phyloP scores from a whole-genome alignment of 106 monocot genomes.

The Dendrobium chrysotoxum region DNA sequence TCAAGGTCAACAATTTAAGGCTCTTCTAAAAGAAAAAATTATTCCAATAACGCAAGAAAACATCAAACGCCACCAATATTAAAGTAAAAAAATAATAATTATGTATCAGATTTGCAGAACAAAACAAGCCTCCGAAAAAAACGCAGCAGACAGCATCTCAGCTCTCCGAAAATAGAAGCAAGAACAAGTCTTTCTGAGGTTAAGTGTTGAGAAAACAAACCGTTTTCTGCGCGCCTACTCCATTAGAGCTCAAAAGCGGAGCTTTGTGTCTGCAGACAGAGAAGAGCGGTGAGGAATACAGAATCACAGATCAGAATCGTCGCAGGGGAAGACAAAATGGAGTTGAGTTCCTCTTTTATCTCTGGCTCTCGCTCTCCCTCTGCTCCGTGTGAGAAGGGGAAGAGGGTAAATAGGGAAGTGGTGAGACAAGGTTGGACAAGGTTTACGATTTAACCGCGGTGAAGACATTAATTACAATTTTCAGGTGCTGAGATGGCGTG shows the following conservation, averaged over 20 bases:
- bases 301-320: not conserved
- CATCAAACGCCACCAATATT: not conserved
- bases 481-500: not conserved
- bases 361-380: not conserved
- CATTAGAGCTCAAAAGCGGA: not conserved
- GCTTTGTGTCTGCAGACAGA: not conserved
- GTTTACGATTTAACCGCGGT: not conserved
- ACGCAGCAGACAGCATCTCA: too few species aligned
- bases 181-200: not conserved
- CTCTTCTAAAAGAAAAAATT: not conserved
- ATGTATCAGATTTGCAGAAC: too few species aligned
- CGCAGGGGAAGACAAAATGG: not conserved
- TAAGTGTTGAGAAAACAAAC: not conserved
- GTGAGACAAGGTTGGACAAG: not conserved
- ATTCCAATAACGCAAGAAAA: not conserved
- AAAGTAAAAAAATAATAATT: not conserved
- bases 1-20: not conserved
- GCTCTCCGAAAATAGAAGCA: too few species aligned
- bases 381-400: not conserved
- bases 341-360: not conserved
- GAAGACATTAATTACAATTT: not conserved
- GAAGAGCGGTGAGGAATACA: not conserved
- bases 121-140: too few species aligned
- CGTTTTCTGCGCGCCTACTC: not conserved
- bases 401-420: not conserved